Evolutionary conservation across 352 stramenopile species (phyloP).

Genomic region (Phytophthora pistaciae): DNA sequence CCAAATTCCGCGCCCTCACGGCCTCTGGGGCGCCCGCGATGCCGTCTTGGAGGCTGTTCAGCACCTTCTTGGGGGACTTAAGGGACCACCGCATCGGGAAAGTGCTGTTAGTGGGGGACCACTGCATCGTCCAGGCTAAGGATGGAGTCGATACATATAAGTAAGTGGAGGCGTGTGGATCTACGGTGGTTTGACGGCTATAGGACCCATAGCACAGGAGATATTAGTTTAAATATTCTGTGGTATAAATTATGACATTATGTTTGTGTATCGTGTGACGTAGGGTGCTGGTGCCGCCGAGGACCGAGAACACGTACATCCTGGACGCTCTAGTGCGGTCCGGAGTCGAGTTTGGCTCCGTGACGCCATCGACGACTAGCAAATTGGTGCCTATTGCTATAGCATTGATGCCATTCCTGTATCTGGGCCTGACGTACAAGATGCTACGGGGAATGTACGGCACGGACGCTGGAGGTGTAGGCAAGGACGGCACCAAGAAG

Average conservation of each 20-base stretch:
- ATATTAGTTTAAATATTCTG: constrained; percentile 9
- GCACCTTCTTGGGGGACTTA: constrained; percentile 69
- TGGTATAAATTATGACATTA: constrained; percentile 11
- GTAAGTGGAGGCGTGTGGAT: constrained; percentile 34
- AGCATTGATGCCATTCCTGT: constrained; percentile 82
- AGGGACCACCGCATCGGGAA: constrained; percentile 55
- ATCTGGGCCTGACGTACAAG: constrained; percentile 85
- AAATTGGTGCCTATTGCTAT: constrained; percentile 65
- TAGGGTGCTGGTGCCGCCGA: constrained; percentile 78
- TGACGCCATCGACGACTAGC: constrained; percentile 55
- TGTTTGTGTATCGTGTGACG: constrained; percentile 9
- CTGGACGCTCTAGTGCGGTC: constrained; percentile 66
- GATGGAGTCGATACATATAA: constrained; percentile 59
- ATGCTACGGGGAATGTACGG: constrained; percentile 81
- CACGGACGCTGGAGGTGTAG: constrained; percentile 55
- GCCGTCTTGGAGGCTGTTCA: constrained; percentile 72
- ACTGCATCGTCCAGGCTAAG: constrained; percentile 66
- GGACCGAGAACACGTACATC: constrained; percentile 78
- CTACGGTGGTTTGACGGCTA: not conserved
- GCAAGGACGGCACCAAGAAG: constrained; percentile 76
- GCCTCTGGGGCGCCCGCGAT: constrained; percentile 19
- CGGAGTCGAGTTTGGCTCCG: constrained; percentile 76
- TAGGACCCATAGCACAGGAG: constrained; percentile 10
- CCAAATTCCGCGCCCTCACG: constrained; percentile 24
- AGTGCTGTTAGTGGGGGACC: constrained; percentile 68